Base-by-base conservation (phyloP, 352 stramenopile genomes). In the Phytophthora cryptogea region DNA sequence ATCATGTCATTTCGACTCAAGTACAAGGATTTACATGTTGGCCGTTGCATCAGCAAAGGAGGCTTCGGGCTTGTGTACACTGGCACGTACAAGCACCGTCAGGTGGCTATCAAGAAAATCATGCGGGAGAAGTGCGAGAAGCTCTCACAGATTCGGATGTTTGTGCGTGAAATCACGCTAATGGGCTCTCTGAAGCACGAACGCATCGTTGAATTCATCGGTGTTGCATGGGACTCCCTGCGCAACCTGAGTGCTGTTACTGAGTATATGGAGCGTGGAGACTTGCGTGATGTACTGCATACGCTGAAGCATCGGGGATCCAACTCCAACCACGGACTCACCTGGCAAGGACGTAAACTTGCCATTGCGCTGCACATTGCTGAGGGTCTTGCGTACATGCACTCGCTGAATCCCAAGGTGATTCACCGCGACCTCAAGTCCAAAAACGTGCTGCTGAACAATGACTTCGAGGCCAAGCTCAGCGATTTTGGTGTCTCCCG, bases 401-500 rank as follows among this genome's bases (percentile, higher is more conserved):
- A 92, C 59, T 88, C 83, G 36, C 58, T 78, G 14, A 72, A 66
- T 26, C 81, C 81, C 8, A 85, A 80, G 42, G 65, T 90, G 8
- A 90, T 94, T 60, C 85, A 94, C 37, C 80, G 85, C 28, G 85
- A 94, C 36, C 72, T 94, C 49, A 94, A 94, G 61, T 77, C 73
- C 20, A 90, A 86, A 65, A 94, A 94, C 43, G 76, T 94, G 44
- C 54, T 94, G 35, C 59, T 94, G 13, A 76, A 83, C 52, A 50
- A 54, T 8, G 64, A 80, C 8, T 72, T 83, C 56, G 67, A 88
- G 9, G 81, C 81, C 13, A 92, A 92, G 27, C 66, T 92, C 14
- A 92, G 77, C 35, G 83, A 92, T 54, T 93, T 93, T 70, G 81
- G 81, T 8, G 74, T 89, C 28, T 88, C 79, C 1, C 76, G 81